These are phyloP conservation scores for Blastomyces silverae DNA, from an alignment of 2,329 filamentous ascomycete genomes.

Conservation along the genomic window DNA sequence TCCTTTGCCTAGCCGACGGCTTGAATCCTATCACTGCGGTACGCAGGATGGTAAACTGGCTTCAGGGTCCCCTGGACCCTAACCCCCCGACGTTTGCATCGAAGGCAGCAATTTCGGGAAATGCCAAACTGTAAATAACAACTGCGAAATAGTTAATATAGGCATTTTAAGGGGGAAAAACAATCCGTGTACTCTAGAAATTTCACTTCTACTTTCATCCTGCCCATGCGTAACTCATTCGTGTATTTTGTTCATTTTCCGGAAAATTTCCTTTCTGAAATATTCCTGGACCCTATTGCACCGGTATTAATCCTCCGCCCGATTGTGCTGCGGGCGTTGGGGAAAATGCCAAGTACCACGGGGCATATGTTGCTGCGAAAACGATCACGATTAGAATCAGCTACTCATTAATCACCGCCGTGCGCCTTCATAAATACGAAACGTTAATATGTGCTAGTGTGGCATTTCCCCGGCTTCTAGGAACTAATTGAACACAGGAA, in stretches of 20 bases:
- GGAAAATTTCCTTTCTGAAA: not conserved
- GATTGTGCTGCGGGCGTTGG: too few species aligned
- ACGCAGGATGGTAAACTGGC: conserved; percentile 28
- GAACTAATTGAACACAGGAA: too few species aligned
- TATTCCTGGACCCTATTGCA: too few species aligned
- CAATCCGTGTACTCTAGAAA: not conserved
- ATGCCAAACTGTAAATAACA: conserved; percentile 1
- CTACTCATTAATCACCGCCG: too few species aligned
- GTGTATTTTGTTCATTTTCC: not conserved
- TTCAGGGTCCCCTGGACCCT: conserved; percentile 26
- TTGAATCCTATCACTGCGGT: conserved; percentile 27
- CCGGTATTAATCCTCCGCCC: too few species aligned
- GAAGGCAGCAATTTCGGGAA: not conserved
- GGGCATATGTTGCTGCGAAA: too few species aligned
- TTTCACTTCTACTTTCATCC: not conserved
- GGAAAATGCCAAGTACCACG: too few species aligned
- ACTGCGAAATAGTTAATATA: not conserved
- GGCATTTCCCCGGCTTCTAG: too few species aligned
- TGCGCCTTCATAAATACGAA: too few species aligned
- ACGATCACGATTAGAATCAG: too few species aligned
- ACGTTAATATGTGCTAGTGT: too few species aligned
- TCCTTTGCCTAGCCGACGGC: conserved; percentile 25
- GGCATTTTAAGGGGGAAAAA: not conserved
- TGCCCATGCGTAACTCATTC: not conserved
- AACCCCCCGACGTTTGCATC: conserved; percentile 27